Evolutionary conservation across 2,329 filamentous ascomycete species (phyloP), one percentile per base, ranked within the genome.

Genomic region (Proliferodiscus dingleyae): DNA sequence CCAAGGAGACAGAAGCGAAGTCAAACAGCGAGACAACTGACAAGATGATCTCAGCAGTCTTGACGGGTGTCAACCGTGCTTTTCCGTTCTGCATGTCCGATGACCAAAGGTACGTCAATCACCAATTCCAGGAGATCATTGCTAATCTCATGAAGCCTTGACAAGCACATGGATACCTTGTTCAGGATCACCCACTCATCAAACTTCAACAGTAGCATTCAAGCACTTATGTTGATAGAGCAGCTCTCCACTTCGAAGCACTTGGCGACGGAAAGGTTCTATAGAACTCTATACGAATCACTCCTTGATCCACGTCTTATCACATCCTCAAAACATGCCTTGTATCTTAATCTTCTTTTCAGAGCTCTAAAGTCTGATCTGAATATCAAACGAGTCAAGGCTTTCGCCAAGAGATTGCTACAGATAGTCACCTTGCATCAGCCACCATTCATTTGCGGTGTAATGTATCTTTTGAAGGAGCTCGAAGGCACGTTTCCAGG

Each of bases 121-220:
- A 15, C 38, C 9, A 37, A 36, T 11, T 42, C 8, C 41, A 7
- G 33, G 4, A 10, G 23, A 41, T 6, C 39, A 36, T 53, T 56
- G 60, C 58, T 60, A 61, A 42, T 43, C 44, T 16, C 28, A 22
- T 46, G 33, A 53, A 86, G 82, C 19, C 80, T 97, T 54, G 87
- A 94, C 61, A 82, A 84, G 47, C 91, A 98, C 61, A 79, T 98
- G 46, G 86, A 97, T 63, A 96, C 91, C 3, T 77, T 98, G 21
- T 98, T 96, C 76, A 84, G 82, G 59, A 93, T 98, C 60, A 95
- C 93, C 0, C 93, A 98, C 68, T 97, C 91, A 1, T 89, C 91
- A 46, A 98, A 98, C 67, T 97, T 98, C 77, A 98, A 97, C 69
- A 98, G 93, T 1, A 93, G 89, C 63, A 88, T 98, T 29, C 93